Evolutionary conservation across 2,329 filamentous ascomycete species (phyloP).

Genomic region (Cadophora gregata): DNA sequence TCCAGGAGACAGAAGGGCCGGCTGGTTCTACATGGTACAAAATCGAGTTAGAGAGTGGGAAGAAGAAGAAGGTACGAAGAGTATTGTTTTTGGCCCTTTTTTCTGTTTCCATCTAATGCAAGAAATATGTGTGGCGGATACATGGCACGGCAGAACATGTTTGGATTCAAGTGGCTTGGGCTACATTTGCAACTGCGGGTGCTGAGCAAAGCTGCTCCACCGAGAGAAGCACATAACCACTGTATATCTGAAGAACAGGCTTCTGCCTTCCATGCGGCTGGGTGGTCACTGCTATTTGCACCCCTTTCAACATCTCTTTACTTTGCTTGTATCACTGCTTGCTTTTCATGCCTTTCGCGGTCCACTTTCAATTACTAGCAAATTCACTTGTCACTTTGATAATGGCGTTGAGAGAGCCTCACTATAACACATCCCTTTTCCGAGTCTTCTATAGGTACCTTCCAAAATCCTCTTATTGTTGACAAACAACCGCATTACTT

Average conservation of each 20-base stretch:
- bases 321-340: not conserved
- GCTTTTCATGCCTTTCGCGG: too few species aligned
- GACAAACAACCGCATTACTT: too few species aligned
- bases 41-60: constrained; percentile 44
- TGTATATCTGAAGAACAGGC: not conserved
- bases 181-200: not conserved
- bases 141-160: not conserved
- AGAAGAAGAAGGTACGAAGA: constrained; percentile 42
- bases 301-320: too few species aligned
- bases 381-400: not conserved
- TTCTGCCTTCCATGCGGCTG: not conserved
- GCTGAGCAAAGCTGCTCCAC: not conserved
- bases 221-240: not conserved
- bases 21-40: constrained; percentile 37
- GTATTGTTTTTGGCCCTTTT: not conserved
- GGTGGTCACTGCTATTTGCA: not conserved
- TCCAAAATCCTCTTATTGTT: too few species aligned
- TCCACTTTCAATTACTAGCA: too few species aligned
- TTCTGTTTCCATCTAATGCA: not conserved
- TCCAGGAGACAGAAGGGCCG: constrained; percentile 35
- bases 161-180: not conserved
- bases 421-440: not conserved
- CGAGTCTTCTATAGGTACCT: not conserved
- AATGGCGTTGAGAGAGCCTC: not conserved
- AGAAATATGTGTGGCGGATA: not conserved